Conservation (phyloP, 2,329 filamentous ascomycete species). For the Beauveria bassiana region DNA sequence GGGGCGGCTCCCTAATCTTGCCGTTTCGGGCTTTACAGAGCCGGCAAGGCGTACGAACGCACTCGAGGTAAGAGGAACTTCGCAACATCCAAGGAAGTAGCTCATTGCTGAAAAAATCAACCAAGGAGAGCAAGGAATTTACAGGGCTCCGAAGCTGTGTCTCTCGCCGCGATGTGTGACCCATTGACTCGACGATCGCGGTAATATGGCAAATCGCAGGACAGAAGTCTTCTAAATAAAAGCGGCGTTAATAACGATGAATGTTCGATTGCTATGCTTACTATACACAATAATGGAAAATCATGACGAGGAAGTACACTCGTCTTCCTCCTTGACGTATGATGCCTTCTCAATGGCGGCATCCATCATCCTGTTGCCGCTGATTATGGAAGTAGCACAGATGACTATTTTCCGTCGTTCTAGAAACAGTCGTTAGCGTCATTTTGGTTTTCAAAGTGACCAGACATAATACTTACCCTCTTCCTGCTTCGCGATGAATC, state of each 20-base stretch:
- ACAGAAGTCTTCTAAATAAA: neutral
- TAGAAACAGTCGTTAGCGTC: conserved; percentile 22
- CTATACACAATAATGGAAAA: neutral
- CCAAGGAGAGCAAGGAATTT: neutral
- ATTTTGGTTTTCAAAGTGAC: neutral
- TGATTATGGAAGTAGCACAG: conserved; percentile 86
- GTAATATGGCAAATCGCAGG: no score
- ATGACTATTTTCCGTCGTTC: conserved; percentile 78
- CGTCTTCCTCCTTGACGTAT: conserved; percentile 40
- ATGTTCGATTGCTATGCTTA: conserved; percentile 3
- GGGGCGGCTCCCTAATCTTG: conserved; percentile 7
- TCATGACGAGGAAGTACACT: conserved; percentile 8
- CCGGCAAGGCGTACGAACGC: neutral
- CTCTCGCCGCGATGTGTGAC: no score
- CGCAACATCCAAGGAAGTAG: neutral
- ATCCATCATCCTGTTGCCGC: conserved; percentile 82
- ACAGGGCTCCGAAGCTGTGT: neutral
- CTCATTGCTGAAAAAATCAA: neutral
- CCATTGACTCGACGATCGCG: neutral
- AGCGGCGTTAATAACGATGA: neutral
- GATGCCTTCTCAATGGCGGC: conserved; percentile 67
- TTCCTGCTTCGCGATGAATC: conserved; percentile 83
- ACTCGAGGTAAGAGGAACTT: neutral
- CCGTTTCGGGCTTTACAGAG: conserved; percentile 2
- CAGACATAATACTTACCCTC: conserved; percentile 42